Evolutionary conservation across 2,329 filamentous ascomycete genomes (phyloP).

Genomic region (Cordyceps pruinosa): DNA sequence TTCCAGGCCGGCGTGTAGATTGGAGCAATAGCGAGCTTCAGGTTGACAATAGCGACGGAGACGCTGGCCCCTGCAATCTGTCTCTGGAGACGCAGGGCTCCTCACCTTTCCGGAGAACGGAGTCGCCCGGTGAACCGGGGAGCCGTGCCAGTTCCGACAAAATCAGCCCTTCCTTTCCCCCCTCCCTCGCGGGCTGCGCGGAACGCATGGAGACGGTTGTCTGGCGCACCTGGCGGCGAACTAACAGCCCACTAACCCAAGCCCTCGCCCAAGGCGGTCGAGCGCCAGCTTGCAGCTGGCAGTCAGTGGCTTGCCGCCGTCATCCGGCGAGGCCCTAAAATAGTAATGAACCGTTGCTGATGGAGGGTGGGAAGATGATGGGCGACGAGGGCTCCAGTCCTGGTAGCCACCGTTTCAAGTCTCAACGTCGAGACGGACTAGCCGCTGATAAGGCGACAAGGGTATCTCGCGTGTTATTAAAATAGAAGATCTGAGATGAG

Average conservation of each 20-base stretch:
- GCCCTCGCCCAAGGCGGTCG: background rate
- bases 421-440: background rate
- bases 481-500: background rate
- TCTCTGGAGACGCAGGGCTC: background rate
- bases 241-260: background rate
- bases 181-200: too few species aligned
- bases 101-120: background rate
- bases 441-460: background rate
- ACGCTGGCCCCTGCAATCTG: background rate
- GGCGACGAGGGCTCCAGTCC: background rate
- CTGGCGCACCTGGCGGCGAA: background rate
- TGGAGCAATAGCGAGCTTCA: background rate
- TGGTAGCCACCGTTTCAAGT: background rate
- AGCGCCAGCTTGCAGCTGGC: background rate
- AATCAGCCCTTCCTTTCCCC: too few species aligned
- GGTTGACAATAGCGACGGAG: constrained; percentile 6
- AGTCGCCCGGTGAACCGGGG: background rate
- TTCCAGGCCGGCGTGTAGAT: background rate
- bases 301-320: background rate
- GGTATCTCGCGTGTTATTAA: background rate
- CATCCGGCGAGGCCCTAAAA: background rate
- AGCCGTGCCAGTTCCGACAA: background rate
- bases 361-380: background rate
- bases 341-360: background rate
- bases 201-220: background rate